Conservation (phyloP, 352 stramenopile species). For the Paralagenidium karlingii region DNA sequence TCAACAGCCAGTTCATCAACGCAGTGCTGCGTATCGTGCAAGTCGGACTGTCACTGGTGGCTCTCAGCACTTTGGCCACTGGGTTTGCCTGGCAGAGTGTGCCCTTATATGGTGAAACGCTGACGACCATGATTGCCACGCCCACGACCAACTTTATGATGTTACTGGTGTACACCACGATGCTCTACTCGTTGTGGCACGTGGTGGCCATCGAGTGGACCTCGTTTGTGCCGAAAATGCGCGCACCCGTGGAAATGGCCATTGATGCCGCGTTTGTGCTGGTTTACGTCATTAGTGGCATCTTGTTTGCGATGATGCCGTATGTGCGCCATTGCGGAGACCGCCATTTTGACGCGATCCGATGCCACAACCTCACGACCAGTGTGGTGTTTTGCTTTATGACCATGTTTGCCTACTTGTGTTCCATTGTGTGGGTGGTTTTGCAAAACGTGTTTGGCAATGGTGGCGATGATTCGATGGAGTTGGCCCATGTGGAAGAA, state of each 20-base stretch:
- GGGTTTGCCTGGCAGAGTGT: no score
- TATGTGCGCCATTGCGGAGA: slow-evolving; percentile 15
- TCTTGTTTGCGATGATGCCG: slow-evolving; percentile 15
- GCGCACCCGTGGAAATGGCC: slow-evolving; percentile 12
- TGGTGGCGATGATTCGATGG: no score
- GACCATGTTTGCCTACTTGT: slow-evolving; percentile 12
- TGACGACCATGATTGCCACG: no score
- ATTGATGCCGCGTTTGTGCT: slow-evolving; percentile 13
- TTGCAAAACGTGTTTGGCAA: no score
- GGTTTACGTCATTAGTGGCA: slow-evolving; percentile 8
- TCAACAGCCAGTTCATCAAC: no score
- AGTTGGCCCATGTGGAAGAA: no score
- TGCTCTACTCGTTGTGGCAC: slow-evolving; percentile 8
- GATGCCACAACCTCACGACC: slow-evolving; percentile 23
- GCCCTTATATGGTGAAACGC: no score
- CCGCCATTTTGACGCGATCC: slow-evolving; percentile 14
- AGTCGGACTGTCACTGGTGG: no score
- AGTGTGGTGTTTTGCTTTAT: slow-evolving; percentile 21
- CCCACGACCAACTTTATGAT: no score
- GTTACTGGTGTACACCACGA: slow-evolving; percentile 13
- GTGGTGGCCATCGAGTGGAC: slow-evolving; percentile 13
- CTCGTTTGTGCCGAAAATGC: slow-evolving; percentile 12
- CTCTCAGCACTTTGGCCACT: no score
- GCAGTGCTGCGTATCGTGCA: no score
- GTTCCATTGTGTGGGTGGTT: no score